Conservation (phyloP, 75 land plant genomes). For the Chamaecyparis obtusa region DNA sequence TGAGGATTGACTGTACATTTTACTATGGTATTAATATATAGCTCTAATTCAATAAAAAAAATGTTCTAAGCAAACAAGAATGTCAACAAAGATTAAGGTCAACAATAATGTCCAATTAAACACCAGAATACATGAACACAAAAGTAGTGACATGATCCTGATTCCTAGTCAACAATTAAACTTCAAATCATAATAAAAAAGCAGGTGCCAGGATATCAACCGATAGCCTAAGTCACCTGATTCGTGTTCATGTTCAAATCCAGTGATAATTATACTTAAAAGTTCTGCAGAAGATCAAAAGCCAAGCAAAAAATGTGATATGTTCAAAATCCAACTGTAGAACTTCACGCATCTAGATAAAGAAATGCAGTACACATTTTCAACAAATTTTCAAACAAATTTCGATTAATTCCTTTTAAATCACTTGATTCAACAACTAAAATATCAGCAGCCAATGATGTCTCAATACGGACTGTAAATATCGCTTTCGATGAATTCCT, state of each 20-base stretch:
- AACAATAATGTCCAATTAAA: not conserved
- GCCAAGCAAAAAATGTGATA: not conserved
- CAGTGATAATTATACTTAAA: not conserved
- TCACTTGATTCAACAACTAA: not conserved
- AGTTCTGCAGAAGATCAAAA: not conserved
- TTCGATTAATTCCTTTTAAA: not conserved
- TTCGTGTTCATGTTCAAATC: not conserved
- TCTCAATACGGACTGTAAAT: not conserved
- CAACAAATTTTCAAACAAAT: not conserved
- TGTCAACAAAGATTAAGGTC: not conserved
- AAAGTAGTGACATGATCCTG: not conserved
- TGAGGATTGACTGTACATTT: not conserved
- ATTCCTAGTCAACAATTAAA: not conserved
- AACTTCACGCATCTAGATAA: not conserved
- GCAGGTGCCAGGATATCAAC: not conserved
- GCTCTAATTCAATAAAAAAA: not conserved
- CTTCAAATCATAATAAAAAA: not conserved
- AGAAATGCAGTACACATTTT: not conserved
- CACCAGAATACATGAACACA: not conserved
- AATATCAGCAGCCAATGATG: not conserved
- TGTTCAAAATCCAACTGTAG: not conserved
- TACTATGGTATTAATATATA: not conserved
- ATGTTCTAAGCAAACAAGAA: not conserved
- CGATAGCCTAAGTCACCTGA: not conserved
- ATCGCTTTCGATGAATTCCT: not conserved